These are phyloP conservation scores for Lotmaria passim DNA, from an alignment of 208 protist genomes.

Conservation along the genomic window DNA sequence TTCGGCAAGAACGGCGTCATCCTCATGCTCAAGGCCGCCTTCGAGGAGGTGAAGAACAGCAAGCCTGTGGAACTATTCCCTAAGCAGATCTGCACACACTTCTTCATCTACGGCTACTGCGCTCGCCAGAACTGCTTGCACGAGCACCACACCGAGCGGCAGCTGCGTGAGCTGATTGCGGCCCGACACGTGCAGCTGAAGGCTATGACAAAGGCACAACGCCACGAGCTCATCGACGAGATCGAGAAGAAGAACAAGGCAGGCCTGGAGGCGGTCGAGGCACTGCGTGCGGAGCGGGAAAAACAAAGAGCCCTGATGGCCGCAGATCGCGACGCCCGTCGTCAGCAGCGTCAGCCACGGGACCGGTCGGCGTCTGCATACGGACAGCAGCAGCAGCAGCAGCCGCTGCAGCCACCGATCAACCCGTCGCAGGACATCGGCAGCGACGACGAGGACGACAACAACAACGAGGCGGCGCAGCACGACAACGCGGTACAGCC, in stretches of 20 bases:
- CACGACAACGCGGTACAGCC: slow-evolving; percentile 3
- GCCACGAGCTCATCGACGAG: slow-evolving; percentile 62
- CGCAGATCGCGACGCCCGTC: slow-evolving; percentile 21
- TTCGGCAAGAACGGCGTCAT: slow-evolving; percentile 77
- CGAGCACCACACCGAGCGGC: slow-evolving; percentile 80
- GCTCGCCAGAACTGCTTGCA: slow-evolving; percentile 79
- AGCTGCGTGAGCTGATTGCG: slow-evolving; percentile 82
- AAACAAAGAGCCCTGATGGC: slow-evolving; percentile 26
- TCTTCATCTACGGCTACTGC: slow-evolving; percentile 87
- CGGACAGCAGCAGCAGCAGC: slow-evolving; percentile 7
- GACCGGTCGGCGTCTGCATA: not conserved
- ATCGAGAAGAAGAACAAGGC: slow-evolving; percentile 70
- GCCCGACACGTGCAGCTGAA: slow-evolving; percentile 74
- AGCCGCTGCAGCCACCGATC: slow-evolving; percentile 24
- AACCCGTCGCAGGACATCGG: slow-evolving; percentile 42
- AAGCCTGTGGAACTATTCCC: slow-evolving; percentile 90
- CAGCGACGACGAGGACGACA: slow-evolving; percentile 36
- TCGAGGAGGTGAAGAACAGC: slow-evolving; percentile 65
- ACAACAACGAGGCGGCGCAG: not conserved
- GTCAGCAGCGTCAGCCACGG: slow-evolving; percentile 30
- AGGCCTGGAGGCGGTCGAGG: slow-evolving; percentile 52
- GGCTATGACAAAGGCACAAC: slow-evolving; percentile 81
- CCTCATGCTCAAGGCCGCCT: slow-evolving; percentile 82
- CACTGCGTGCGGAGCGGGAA: slow-evolving; percentile 44
- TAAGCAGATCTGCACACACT: slow-evolving; percentile 87